These are phyloP conservation scores for Angophora floribunda DNA, from an alignment of 345 rosid genomes.

Conservation along the genomic window DNA sequence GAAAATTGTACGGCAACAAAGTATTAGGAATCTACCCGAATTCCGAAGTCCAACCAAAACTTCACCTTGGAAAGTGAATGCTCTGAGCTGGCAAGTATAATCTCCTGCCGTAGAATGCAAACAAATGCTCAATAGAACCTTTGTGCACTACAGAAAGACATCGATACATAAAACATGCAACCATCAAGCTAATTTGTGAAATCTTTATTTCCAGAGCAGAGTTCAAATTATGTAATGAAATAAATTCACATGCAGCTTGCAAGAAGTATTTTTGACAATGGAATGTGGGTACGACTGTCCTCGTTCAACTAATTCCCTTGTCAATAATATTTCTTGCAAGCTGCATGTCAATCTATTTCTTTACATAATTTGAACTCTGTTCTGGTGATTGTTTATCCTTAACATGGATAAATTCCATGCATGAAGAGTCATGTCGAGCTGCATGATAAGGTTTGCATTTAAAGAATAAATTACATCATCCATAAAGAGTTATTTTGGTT, in stretches of 20 bases:
- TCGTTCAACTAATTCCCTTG: too few relatives aligned
- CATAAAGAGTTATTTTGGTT: neutral
- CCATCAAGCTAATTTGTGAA: neutral
- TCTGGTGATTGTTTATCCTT: neutral
- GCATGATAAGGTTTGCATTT: neutral
- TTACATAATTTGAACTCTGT: too few relatives aligned
- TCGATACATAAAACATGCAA: neutral
- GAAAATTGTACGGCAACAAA: too few relatives aligned
- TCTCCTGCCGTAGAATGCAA: constrained; percentile 47
- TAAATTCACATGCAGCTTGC: too few relatives aligned
- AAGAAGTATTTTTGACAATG: too few relatives aligned
- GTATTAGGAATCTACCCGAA: neutral
- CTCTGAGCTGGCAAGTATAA: constrained; percentile 78
- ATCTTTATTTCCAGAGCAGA: neutral
- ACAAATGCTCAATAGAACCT: neutral
- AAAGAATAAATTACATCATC: neutral
- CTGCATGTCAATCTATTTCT: too few relatives aligned
- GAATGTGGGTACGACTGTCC: too few relatives aligned
- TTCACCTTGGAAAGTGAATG: constrained; percentile 47
- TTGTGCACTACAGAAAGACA: neutral
- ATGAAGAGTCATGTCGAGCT: neutral
- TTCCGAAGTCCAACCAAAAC: neutral
- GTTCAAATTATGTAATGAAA: too few relatives aligned
- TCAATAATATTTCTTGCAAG: too few relatives aligned
- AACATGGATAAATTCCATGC: neutral